Conservation (phyloP, 1,139 yeast species). For the Candida sp. region DNA sequence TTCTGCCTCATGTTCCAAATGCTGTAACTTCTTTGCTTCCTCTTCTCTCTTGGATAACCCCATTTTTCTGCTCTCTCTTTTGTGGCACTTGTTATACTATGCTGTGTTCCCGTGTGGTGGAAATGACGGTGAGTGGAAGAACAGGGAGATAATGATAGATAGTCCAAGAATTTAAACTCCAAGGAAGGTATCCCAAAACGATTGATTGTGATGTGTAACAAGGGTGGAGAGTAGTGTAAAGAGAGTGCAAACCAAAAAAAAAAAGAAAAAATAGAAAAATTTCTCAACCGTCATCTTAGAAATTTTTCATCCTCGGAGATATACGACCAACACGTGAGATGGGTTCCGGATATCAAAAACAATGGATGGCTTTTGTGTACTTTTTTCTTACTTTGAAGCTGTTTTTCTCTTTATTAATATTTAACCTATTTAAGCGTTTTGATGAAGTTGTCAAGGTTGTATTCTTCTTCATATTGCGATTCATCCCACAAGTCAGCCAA, state of each 20-base stretch:
- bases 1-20: slow-evolving; percentile 57
- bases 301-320: background rate
- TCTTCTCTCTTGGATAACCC: slow-evolving; percentile 10
- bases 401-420: background rate
- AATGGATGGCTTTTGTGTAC: background rate
- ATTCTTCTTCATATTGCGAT: slow-evolving; percentile 95
- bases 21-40: slow-evolving; percentile 16
- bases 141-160: too few relatives aligned
- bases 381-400: background rate
- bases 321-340: background rate
- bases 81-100: too few relatives aligned
- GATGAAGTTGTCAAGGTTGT: slow-evolving; percentile 91
- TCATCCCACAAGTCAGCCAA: slow-evolving; percentile 98
- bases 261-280: background rate
- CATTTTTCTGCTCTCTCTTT: slow-evolving; percentile 3
- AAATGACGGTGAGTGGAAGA: too few relatives aligned
- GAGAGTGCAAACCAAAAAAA: background rate
- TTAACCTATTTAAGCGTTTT: slow-evolving; percentile 58
- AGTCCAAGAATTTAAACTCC: too few relatives aligned
- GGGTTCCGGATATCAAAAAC: background rate
- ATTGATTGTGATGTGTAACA: slow-evolving; percentile 1
- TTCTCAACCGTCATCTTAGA: background rate
- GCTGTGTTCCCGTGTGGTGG: too few relatives aligned
- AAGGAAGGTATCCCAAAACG: background rate
- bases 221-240: background rate